Evolutionary conservation across 192 early-diverging fungal species (phyloP).

Genomic region (Helicostylum pulchrum): DNA sequence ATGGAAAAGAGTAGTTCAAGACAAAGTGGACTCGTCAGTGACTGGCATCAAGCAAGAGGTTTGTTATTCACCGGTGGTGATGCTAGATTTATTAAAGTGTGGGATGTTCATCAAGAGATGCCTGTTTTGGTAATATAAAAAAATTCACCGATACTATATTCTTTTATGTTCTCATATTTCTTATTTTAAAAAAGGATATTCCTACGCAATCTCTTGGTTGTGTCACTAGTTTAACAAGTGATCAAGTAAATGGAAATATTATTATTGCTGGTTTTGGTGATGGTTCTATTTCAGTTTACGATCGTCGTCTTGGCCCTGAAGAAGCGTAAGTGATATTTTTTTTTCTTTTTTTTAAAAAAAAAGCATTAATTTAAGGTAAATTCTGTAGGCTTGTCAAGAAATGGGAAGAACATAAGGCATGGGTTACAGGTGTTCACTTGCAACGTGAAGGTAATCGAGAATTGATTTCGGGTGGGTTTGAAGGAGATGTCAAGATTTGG

Average conservation of each 20-base stretch:
- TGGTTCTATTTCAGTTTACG: conserved; percentile 68
- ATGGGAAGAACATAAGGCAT: conserved; percentile 61
- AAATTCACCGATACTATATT: background rate
- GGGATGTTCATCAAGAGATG: conserved; percentile 78
- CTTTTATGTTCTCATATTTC: conserved; percentile 7
- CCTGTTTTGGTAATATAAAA: conserved; percentile 57
- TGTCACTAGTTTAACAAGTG: conserved; percentile 65
- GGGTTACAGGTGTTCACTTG: conserved; percentile 56
- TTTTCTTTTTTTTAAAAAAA: background rate
- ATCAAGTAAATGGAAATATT: conserved; percentile 57
- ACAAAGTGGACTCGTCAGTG: conserved; percentile 59
- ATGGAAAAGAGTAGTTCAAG: conserved; percentile 52
- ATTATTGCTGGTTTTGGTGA: conserved; percentile 74
- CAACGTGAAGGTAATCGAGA: conserved; percentile 53
- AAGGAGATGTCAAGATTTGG: conserved; percentile 60
- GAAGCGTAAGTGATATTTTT: conserved; percentile 46
- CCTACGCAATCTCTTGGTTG: conserved; percentile 50
- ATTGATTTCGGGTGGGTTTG: conserved; percentile 63
- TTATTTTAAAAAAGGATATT: conserved; percentile 45
- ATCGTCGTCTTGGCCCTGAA: conserved; percentile 51
- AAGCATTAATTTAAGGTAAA: background rate
- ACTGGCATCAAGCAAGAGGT: conserved; percentile 80
- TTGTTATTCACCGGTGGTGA: conserved; percentile 66
- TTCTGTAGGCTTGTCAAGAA: conserved; percentile 46
- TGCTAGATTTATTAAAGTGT: conserved; percentile 61